Conservation (phyloP, 2,329 filamentous ascomycete species). For the Penicillium sp. region DNA sequence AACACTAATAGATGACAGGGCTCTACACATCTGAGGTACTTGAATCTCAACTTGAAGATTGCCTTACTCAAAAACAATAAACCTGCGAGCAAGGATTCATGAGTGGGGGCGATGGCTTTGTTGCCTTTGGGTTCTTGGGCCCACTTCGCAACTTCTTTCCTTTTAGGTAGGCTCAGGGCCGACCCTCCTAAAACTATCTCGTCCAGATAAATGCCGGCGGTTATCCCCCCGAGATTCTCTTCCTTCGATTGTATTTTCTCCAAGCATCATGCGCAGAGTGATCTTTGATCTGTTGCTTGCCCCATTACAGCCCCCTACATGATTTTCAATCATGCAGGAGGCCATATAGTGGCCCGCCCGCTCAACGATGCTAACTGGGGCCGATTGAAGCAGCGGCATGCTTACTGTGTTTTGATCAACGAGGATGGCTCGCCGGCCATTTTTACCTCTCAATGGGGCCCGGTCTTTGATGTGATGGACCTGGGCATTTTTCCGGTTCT, state of each 20-base stretch:
- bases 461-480: not conserved
- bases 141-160: constrained; percentile 6
- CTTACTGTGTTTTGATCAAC: not conserved
- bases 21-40: no score
- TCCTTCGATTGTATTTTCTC: not conserved
- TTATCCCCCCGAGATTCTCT: not conserved
- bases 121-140: not conserved
- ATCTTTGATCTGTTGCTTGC: not conserved
- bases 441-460: not conserved
- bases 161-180: not conserved
- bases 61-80: no score
- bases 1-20: no score
- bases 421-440: not conserved
- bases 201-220: not conserved
- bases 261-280: not conserved
- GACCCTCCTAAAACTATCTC: not conserved
- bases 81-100: not conserved
- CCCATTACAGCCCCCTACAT: no score
- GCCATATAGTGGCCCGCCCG: not conserved
- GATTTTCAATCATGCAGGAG: not conserved
- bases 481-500: not conserved
- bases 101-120: not conserved
- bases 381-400: not conserved
- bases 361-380: not conserved
- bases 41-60: not conserved